Evolutionary conservation across 2,329 filamentous ascomycete genomes (phyloP).

Genomic region (Catunica adiposa): DNA sequence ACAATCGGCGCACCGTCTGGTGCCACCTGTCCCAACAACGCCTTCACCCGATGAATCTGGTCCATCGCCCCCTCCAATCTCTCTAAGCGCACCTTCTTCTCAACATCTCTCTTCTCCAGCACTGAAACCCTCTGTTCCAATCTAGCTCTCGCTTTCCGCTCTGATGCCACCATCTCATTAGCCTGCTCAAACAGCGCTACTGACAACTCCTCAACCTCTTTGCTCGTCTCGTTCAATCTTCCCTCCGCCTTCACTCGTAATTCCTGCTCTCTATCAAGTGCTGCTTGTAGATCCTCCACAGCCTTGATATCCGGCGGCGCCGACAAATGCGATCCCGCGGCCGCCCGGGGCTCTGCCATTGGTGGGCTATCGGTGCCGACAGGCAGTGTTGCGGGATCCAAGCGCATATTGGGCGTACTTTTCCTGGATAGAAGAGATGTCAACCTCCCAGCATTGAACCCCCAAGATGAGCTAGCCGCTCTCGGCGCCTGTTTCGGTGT

Average conservation of each 20-base stretch:
- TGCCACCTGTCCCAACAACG: conserved; percentile 29
- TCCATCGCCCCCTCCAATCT: conserved; percentile 53
- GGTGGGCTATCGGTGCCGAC: conserved; percentile 14
- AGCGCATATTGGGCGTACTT: conserved; percentile 26
- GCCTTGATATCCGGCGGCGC: conserved; percentile 16
- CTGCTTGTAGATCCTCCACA: conserved; percentile 36
- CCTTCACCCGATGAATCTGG: conserved; percentile 54
- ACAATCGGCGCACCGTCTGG: neutral
- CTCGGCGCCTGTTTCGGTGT: conserved; percentile 15
- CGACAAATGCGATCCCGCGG: conserved; percentile 23
- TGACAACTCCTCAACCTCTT: conserved; percentile 64
- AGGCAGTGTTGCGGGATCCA: neutral
- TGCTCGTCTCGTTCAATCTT: conserved; percentile 46
- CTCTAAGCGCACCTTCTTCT: conserved; percentile 53
- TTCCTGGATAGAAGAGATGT: conserved; percentile 33
- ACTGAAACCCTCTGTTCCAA: conserved; percentile 54
- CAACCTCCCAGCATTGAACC: conserved; percentile 26
- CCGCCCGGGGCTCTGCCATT: conserved; percentile 15
- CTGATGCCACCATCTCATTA: conserved; percentile 72
- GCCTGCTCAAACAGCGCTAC: conserved; percentile 64
- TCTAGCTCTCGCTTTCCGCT: conserved; percentile 52
- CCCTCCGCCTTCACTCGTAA: conserved; percentile 54
- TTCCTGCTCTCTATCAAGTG: conserved; percentile 48
- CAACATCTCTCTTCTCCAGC: conserved; percentile 51
- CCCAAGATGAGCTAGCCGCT: conserved; percentile 29